These are phyloP conservation scores for Rhizophagus prolifer DNA, from an alignment of 192 early-diverging fungal species.

Conservation along the genomic window DNA sequence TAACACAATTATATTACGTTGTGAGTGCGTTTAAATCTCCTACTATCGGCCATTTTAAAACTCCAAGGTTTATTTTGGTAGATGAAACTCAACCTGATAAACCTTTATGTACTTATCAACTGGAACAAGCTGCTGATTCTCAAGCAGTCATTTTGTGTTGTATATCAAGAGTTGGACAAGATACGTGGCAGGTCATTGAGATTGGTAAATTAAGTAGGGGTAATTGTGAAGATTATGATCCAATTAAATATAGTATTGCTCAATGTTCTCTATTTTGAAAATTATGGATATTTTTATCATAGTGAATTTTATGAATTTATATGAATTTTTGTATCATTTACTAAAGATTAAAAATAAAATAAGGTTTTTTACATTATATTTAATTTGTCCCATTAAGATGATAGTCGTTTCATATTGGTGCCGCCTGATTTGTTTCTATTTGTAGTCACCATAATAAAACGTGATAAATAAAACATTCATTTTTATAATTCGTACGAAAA, in stretches of 20 bases:
- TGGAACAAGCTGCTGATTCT: conserved; percentile 17
- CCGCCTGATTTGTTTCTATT: too few species aligned
- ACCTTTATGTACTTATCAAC: conserved; percentile 14
- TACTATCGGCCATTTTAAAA: conserved; percentile 26
- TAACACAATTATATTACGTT: conserved; percentile 30
- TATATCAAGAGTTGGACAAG: conserved; percentile 16
- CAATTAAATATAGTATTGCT: conserved; percentile 18
- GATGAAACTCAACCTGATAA: conserved; percentile 27
- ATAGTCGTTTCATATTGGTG: too few species aligned
- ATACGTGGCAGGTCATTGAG: conserved; percentile 28
- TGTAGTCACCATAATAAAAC: too few species aligned
- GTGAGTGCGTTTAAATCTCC: conserved; percentile 22
- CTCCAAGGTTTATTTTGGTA: conserved; percentile 16
- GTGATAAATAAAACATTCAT: too few species aligned
- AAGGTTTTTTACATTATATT: too few species aligned
- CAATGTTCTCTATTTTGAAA: background rate
- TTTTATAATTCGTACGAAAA: too few species aligned
- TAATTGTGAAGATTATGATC: conserved; percentile 27
- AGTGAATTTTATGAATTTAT: too few species aligned
- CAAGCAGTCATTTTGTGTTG: conserved; percentile 33
- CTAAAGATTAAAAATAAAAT: too few species aligned
- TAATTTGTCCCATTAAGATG: too few species aligned
- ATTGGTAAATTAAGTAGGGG: conserved; percentile 10
- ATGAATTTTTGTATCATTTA: too few species aligned
- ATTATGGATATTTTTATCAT: background rate